These are phyloP conservation scores for Beauveria scarabaeidicola DNA, from an alignment of 2,329 filamentous ascomycete species.

Conservation along the genomic window DNA sequence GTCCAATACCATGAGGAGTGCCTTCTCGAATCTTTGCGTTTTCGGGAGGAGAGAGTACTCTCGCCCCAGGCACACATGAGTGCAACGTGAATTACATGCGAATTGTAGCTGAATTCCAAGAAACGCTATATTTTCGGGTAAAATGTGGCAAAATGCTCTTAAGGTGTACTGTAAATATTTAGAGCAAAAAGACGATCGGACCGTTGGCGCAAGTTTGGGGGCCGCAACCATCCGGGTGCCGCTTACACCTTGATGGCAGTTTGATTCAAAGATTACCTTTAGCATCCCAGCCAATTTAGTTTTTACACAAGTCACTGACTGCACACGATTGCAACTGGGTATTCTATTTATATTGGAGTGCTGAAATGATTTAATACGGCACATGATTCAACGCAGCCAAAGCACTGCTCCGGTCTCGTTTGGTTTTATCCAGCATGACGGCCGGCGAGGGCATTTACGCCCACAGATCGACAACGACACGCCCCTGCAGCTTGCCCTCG, in stretches of 20 bases:
- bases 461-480: conserved; percentile 11
- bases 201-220: background rate
- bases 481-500: conserved; percentile 10
- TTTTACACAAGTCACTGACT: background rate
- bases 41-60: too few relatives aligned
- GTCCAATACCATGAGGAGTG: too few relatives aligned
- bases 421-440: background rate
- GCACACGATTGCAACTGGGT: background rate
- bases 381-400: background rate
- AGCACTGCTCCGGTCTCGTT: background rate
- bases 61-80: too few relatives aligned
- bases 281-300: background rate
- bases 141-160: too few relatives aligned
- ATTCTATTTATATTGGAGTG: background rate
- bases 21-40: too few relatives aligned
- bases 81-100: too few relatives aligned
- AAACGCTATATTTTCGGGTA: too few relatives aligned
- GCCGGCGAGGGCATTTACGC: background rate
- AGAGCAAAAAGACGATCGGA: background rate
- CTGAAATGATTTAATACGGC: background rate
- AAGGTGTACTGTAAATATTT: background rate
- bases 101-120: too few relatives aligned
- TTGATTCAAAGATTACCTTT: background rate
- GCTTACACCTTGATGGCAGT: background rate
- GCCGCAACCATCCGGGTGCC: background rate